Conservation (phyloP, 768 basidiomycete genomes). For the Leccinum longicurvipes region DNA sequence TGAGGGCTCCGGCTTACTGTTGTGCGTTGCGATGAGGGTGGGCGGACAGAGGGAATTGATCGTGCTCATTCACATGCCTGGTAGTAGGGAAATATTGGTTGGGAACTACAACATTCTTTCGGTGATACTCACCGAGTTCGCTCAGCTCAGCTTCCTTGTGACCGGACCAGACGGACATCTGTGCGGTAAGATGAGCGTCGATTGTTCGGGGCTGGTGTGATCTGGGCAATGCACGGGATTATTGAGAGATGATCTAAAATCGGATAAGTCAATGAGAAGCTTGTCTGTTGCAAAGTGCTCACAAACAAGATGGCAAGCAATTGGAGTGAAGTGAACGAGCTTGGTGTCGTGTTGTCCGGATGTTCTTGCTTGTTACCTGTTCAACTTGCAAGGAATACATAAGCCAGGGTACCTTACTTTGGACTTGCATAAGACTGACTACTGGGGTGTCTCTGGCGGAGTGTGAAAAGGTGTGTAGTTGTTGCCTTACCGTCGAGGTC, state of each 20-base stretch:
- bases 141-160: conserved; percentile 71
- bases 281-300: no score
- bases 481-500: no score
- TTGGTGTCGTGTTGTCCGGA: no score
- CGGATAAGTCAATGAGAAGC: no score
- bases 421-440: no score
- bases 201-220: neutral
- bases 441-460: no score
- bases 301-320: conserved; percentile 29
- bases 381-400: no score
- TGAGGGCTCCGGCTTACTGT: conserved; percentile 69
- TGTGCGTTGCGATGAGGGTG: neutral
- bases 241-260: conserved; percentile 73
- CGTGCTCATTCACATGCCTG: conserved; percentile 52
- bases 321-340: no score
- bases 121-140: conserved; percentile 58
- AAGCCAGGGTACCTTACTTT: no score
- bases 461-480: no score
- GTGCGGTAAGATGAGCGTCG: neutral
- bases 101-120: neutral
- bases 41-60: neutral
- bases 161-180: conserved; percentile 67
- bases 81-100: conserved; percentile 1
- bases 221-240: conserved; percentile 50
- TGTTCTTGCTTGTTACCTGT: no score